Evolutionary conservation across 441 rosid genomes (phyloP).

Genomic region (Populus hybrid): DNA sequence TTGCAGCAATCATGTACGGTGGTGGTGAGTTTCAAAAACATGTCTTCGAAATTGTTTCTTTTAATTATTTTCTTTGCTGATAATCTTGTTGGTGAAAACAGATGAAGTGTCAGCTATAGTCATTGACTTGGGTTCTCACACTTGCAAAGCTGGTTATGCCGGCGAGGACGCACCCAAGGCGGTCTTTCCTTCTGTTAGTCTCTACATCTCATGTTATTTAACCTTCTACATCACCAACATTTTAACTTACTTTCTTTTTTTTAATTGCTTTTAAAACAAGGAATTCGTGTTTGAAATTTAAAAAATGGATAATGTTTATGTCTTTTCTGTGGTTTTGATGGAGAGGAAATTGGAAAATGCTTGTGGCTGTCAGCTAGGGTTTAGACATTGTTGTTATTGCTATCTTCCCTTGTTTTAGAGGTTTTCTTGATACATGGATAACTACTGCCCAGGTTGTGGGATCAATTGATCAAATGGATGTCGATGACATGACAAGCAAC

Average conservation of each 20-base stretch:
- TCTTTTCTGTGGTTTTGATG: background rate
- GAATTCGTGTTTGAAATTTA: background rate
- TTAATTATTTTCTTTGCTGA: background rate
- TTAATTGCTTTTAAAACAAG: background rate
- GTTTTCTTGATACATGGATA: slow-evolving; percentile 1
- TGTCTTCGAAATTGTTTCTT: background rate
- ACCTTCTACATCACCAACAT: background rate
- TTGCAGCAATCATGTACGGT: slow-evolving; percentile 64
- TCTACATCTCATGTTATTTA: slow-evolving; percentile 3
- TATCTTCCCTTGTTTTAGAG: background rate
- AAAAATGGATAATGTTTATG: background rate
- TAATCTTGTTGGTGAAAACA: slow-evolving; percentile 27
- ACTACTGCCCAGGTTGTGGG: slow-evolving; percentile 71
- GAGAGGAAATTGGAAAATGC: background rate
- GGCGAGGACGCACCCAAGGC: slow-evolving; percentile 99
- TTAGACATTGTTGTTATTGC: background rate
- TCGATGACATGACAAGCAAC: slow-evolving; percentile 52
- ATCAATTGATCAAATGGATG: slow-evolving; percentile 87
- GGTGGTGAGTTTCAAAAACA: slow-evolving; percentile 61
- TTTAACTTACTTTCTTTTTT: background rate
- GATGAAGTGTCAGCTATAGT: slow-evolving; percentile 99
- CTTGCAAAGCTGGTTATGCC: slow-evolving; percentile 99
- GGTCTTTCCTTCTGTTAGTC: slow-evolving; percentile 91
- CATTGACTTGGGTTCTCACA: slow-evolving; percentile 92
- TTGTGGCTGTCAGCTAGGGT: background rate